Evolutionary conservation across 2,329 filamentous ascomycete genomes (phyloP).

Genomic region (Neofusicoccum cordaticola): DNA sequence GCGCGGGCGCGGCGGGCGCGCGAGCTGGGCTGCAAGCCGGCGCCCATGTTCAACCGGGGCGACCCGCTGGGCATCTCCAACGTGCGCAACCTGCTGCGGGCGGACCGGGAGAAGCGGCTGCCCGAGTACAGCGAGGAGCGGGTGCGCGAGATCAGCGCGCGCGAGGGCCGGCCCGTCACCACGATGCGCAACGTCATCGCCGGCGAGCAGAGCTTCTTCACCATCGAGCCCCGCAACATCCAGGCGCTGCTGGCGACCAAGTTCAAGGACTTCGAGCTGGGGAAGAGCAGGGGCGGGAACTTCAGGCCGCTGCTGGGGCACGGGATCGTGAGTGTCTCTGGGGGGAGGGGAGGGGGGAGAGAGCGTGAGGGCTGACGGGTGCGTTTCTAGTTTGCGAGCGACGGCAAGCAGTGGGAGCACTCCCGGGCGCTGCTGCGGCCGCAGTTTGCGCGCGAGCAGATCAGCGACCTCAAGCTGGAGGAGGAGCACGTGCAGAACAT

Average conservation of each 20-base stretch:
- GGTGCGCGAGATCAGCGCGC: conserved; percentile 24
- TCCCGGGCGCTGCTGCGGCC: conserved; percentile 51
- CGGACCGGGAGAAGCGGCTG: conserved; percentile 32
- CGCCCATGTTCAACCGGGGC: conserved; percentile 46
- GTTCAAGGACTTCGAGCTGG: conserved; percentile 48
- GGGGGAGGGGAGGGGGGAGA: too few relatives aligned
- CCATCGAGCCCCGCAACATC: conserved; percentile 48
- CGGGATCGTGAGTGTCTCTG: conserved; percentile 29
- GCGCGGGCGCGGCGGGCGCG: conserved; percentile 40
- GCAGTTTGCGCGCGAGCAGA: conserved; percentile 52
- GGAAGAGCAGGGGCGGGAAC: conserved; percentile 29
- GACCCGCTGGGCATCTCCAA: conserved; percentile 54
- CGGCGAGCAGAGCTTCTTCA: conserved; percentile 40
- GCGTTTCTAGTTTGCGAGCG: conserved; percentile 40
- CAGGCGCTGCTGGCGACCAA: conserved; percentile 46
- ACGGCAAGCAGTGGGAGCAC: conserved; percentile 42
- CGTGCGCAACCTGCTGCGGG: conserved; percentile 40
- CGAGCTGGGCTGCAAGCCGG: conserved; percentile 44
- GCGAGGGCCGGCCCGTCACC: conserved; percentile 26
- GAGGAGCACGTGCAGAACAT: conserved; percentile 59
- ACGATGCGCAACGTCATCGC: conserved; percentile 37
- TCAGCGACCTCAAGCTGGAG: conserved; percentile 56
- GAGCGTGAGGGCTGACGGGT: not conserved
- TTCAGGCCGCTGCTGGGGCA: conserved; percentile 44
- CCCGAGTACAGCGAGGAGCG: conserved; percentile 31